Percentiles rank a stretch among this genome's conserved stretches.
phyloP scores from a whole-genome alignment of 768 basidiomycete species.

The Dictyophora rubrovolvata region DNA sequence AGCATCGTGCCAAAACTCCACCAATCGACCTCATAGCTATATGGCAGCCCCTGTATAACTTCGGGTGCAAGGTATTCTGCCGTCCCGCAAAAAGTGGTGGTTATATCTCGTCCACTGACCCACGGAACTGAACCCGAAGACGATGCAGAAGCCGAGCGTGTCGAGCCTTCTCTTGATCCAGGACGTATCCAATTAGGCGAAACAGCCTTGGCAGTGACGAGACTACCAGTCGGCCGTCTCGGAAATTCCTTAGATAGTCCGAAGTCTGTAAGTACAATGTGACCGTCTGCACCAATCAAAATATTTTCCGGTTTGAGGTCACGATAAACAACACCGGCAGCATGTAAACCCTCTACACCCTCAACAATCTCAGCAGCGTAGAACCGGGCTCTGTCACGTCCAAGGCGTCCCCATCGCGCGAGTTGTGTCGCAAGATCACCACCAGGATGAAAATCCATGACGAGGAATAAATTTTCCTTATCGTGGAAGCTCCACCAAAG shows the following conservation, averaged over 20 bases:
- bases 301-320: conserved; percentile 97
- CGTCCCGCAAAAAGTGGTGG: conserved; percentile 89
- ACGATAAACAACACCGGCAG: conserved; percentile 91
- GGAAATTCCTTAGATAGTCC: conserved; percentile 90
- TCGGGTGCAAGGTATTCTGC: conserved; percentile 96
- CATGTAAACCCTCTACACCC: conserved; percentile 89
- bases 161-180: conserved; percentile 38
- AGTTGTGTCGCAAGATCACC: conserved; percentile 97
- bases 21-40: conserved; percentile 95
- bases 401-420: conserved; percentile 88
- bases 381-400: conserved; percentile 89
- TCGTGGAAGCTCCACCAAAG: conserved; percentile 98
- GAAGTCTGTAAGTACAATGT: conserved; percentile 96
- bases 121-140: conserved; percentile 49
- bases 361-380: conserved; percentile 97
- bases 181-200: conserved; percentile 33
- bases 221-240: conserved; percentile 29
- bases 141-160: conserved; percentile 26
- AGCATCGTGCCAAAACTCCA: conserved; percentile 98
- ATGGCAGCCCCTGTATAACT: conserved; percentile 83
- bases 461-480: conserved; percentile 92
- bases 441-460: conserved; percentile 96
- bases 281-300: conserved; percentile 86
- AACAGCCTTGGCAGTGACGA: conserved; percentile 35
- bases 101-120: conserved; percentile 53